Evolutionary conservation across 257 asterid genomes (phyloP).

Genomic region (Rubia yunnanensis): DNA sequence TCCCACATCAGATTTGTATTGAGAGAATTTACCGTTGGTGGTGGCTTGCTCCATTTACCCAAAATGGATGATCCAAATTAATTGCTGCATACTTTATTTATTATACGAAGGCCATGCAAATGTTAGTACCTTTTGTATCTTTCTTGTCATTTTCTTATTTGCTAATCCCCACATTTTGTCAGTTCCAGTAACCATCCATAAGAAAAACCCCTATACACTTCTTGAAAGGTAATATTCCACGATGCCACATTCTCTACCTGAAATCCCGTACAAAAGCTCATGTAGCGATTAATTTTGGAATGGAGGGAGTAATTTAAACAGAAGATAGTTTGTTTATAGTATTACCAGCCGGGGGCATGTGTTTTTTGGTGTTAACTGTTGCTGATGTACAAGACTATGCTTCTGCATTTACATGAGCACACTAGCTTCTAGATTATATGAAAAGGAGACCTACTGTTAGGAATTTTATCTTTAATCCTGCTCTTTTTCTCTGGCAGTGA

Average conservation of each 20-base stretch:
- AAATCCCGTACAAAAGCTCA: not conserved
- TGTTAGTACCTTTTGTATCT: not conserved
- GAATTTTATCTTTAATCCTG: conserved; percentile 14
- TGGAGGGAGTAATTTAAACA: too few relatives aligned
- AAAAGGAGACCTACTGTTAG: not conserved
- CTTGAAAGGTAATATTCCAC: not conserved
- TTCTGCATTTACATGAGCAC: too few relatives aligned
- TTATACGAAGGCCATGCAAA: not conserved
- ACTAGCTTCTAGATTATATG: not conserved
- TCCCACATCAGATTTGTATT: not conserved
- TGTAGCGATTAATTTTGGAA: too few relatives aligned
- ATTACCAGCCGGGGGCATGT: not conserved
- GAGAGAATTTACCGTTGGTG: not conserved
- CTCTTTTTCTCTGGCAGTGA: conserved; percentile 46
- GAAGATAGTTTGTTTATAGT: not conserved
- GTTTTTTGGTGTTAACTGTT: not conserved
- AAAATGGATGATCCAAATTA: not conserved
- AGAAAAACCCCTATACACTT: not conserved
- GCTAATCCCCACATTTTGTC: not conserved
- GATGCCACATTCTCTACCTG: not conserved
- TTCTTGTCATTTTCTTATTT: not conserved
- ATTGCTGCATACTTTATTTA: not conserved
- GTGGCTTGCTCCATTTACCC: not conserved
- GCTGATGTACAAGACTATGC: not conserved
- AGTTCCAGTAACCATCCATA: not conserved